Percentiles rank a stretch among this genome's conserved stretches.
These are phyloP conservation scores for Evernia prunastri DNA, from an alignment of 495 filamentous ascomycete genomes.

Conservation along the genomic window DNA sequence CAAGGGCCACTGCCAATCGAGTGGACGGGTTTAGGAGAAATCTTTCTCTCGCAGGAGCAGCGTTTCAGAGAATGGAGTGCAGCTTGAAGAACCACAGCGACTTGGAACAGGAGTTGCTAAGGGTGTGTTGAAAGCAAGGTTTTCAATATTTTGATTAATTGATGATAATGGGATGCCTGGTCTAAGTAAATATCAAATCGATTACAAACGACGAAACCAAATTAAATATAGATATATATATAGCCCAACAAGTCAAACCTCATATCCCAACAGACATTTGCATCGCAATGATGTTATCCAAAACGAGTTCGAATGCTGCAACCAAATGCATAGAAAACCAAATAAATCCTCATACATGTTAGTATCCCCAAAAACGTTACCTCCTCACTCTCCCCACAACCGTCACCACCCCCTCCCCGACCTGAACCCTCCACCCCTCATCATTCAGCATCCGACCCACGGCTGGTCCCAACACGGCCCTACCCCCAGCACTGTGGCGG, in stretches of 20 bases:
- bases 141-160: not conserved
- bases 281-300: not conserved
- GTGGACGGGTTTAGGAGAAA: not conserved
- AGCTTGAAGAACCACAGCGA: not conserved
- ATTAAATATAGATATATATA: not conserved
- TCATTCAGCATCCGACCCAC: conserved; percentile 66
- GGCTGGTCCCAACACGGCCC: conserved; percentile 67
- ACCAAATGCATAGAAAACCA: not conserved
- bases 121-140: not conserved
- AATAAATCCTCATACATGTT: not conserved
- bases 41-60: not conserved
- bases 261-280: not conserved
- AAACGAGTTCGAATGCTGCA: not conserved
- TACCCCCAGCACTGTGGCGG: conserved; percentile 69
- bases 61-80: not conserved
- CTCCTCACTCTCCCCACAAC: conserved; percentile 49
- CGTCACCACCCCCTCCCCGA: conserved; percentile 56
- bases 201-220: not conserved
- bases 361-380: conserved; percentile 1
- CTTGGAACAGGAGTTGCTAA: not conserved
- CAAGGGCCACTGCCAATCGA: not conserved
- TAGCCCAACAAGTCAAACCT: not conserved
- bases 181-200: not conserved
- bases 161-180: not conserved
- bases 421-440: conserved; percentile 78